Conservation (phyloP, 805 yeast genomes). For the Saturnispora diversa region DNA sequence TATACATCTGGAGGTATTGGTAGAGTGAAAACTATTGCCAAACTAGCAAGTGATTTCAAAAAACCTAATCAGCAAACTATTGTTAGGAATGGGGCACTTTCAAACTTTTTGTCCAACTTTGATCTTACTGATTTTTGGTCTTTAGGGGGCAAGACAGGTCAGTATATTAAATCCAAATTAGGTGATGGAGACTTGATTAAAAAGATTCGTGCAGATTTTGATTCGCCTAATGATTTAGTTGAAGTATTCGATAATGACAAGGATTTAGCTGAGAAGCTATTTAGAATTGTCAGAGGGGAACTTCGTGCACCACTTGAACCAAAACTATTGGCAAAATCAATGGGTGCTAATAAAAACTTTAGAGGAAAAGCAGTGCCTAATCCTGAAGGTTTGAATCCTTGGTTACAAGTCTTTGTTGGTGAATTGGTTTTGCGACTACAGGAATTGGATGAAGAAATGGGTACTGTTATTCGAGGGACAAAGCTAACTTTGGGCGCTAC, state of each 20-base stretch:
- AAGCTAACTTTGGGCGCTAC: slow-evolving; percentile 39
- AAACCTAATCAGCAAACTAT: slow-evolving; percentile 88
- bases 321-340: slow-evolving; percentile 63
- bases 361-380: slow-evolving; percentile 44
- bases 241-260: slow-evolving; percentile 34
- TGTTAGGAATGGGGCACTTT: slow-evolving; percentile 41
- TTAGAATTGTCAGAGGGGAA: slow-evolving; percentile 57
- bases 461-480: slow-evolving; percentile 42
- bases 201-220: slow-evolving; percentile 42
- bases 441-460: slow-evolving; percentile 64
- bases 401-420: slow-evolving; percentile 80
- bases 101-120: slow-evolving; percentile 49
- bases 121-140: slow-evolving; percentile 76
- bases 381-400: slow-evolving; percentile 51
- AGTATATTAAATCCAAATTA: slow-evolving; percentile 42
- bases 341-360: slow-evolving; percentile 85
- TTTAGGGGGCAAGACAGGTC: slow-evolving; percentile 85
- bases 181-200: slow-evolving; percentile 32
- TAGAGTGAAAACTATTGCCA: slow-evolving; percentile 68
- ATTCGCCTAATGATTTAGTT: slow-evolving; percentile 31
- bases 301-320: slow-evolving; percentile 45
- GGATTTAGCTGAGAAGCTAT: slow-evolving; percentile 46
- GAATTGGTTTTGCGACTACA: slow-evolving; percentile 64
- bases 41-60: slow-evolving; percentile 73
- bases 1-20: slow-evolving; percentile 89